Conservation (phyloP, 768 basidiomycete genomes). For the Dioszegia hungarica region DNA sequence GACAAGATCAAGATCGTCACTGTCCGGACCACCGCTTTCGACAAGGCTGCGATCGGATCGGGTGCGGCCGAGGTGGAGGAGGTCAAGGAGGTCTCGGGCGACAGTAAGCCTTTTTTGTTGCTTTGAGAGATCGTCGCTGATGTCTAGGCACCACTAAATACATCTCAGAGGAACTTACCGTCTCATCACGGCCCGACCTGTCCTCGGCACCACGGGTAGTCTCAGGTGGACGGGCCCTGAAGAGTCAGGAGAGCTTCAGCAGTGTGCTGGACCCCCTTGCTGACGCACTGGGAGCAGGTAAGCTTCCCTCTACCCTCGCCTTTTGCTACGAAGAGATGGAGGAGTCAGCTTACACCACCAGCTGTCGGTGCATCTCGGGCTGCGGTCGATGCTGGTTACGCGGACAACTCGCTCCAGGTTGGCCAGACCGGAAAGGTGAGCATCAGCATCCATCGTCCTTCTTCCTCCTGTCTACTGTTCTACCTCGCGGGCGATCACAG, state of each 20-base stretch:
- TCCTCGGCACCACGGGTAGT: constrained; percentile 81
- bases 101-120: constrained; percentile 2
- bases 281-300: constrained; percentile 74
- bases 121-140: background rate
- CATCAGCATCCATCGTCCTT: no score
- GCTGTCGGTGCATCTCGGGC: constrained; percentile 97
- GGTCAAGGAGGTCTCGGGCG: constrained; percentile 54
- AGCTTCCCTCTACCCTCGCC: no score
- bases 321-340: background rate
- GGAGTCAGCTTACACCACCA: constrained; percentile 8
- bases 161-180: constrained; percentile 60
- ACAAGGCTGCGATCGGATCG: constrained; percentile 56
- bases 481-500: no score
- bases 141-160: constrained; percentile 47
- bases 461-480: no score
- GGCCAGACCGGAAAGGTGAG: constrained; percentile 88
- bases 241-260: constrained; percentile 89
- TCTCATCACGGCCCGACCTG: constrained; percentile 89
- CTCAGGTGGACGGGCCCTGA: constrained; percentile 90
- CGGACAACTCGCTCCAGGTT: constrained; percentile 96
- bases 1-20: constrained; percentile 90
- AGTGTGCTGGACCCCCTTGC: constrained; percentile 82
- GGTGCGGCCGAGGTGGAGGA: constrained; percentile 57
- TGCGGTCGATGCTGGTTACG: constrained; percentile 96
- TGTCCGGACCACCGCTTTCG: constrained; percentile 84